phyloP scores from a whole-genome alignment of 108 stramenopile species.

The Pseudonitzschia delicatissima region DNA sequence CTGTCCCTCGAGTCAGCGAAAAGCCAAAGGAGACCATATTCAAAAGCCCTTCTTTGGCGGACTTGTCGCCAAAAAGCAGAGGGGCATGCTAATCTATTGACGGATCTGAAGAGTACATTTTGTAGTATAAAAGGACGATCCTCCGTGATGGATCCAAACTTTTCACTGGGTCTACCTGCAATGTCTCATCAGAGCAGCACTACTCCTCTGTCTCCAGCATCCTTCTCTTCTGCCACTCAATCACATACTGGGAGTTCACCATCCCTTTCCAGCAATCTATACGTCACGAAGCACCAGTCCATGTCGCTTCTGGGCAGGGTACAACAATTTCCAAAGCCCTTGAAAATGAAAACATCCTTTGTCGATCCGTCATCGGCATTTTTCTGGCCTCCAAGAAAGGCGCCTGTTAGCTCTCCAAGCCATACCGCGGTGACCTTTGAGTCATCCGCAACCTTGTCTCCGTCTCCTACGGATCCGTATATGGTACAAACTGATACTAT shows the following conservation, averaged over 20 bases:
- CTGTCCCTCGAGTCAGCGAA: not conserved
- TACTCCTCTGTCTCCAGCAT: not conserved
- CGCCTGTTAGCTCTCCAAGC: not conserved
- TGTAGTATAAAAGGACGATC: not conserved
- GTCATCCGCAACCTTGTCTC: constrained; percentile 2
- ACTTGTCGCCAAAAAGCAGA: constrained; percentile 31
- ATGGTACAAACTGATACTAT: too few relatives aligned
- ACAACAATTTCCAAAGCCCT: not conserved
- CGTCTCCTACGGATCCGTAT: not conserved
- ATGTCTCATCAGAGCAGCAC: not conserved
- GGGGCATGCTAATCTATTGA: constrained; percentile 46
- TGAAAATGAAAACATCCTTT: not conserved
- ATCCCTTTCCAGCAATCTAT: not conserved
- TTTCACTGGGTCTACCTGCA: constrained; percentile 10
- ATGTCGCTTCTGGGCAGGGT: constrained; percentile 22
- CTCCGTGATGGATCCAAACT: constrained; percentile 18
- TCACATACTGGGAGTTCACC: not conserved
- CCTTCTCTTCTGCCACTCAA: not conserved
- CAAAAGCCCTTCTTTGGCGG: not conserved
- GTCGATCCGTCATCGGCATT: constrained; percentile 7
- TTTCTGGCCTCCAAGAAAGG: constrained; percentile 15
- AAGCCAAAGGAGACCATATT: not conserved
- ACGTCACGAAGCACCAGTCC: constrained; percentile 1
- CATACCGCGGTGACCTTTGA: constrained; percentile 1
- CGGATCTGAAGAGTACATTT: constrained; percentile 20